Conservation (phyloP, 306 rosid species). For the Malus domestica region DNA sequence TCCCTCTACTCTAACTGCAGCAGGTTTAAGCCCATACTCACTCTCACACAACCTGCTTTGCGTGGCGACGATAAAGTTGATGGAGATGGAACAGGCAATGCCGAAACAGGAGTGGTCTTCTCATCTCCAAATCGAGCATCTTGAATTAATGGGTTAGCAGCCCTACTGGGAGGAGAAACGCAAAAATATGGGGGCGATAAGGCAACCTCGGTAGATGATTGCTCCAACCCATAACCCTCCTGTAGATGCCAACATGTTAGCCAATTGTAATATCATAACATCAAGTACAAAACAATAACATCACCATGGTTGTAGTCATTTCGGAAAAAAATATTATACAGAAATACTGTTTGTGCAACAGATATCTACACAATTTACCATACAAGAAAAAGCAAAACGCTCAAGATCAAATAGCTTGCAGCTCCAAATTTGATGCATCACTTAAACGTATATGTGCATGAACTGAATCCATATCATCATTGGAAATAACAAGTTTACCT, state of each 20-base stretch:
- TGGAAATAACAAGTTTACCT: conserved; percentile 25
- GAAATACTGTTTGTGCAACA: background rate
- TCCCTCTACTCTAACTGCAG: conserved; percentile 95
- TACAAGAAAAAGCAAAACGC: background rate
- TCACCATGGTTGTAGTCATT: background rate
- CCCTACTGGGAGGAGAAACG: conserved; percentile 78
- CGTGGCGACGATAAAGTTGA: conserved; percentile 49
- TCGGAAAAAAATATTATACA: background rate
- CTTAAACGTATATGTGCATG: background rate
- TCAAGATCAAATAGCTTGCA: background rate
- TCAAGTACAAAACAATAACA: background rate
- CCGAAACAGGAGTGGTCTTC: conserved; percentile 25
- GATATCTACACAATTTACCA: background rate
- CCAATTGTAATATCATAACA: background rate
- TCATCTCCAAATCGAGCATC: conserved; percentile 73
- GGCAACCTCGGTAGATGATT: conserved; percentile 33
- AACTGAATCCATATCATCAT: background rate
- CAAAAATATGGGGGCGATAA: conserved; percentile 81
- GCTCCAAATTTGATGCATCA: background rate
- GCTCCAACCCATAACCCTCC: conserved; percentile 60
- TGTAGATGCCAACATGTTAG: conserved; percentile 17
- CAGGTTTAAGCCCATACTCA: conserved; percentile 65
- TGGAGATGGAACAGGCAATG: conserved; percentile 38
- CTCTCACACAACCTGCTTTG: conserved; percentile 64
- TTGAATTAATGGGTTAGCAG: conserved; percentile 68